A percentile compares a stretch with the other conserved stretches of the same genome.
Evolutionary conservation across 192 early-diverging fungal species (phyloP).

Genomic region (Coemansia sp.): DNA sequence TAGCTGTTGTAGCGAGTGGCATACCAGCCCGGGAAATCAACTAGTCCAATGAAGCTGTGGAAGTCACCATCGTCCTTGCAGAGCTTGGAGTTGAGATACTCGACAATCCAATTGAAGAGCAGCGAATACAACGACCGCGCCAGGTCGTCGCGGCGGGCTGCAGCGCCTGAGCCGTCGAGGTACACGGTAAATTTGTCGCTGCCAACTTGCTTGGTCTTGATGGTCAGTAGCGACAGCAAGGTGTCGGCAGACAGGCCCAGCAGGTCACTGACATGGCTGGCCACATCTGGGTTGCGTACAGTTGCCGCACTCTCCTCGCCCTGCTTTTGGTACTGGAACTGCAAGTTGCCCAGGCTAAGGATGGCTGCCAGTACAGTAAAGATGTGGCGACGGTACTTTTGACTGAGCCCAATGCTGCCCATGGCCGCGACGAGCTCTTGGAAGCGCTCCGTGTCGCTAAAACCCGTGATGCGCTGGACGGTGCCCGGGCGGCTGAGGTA

Average conservation of each 20-base stretch:
- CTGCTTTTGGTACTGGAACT: no score
- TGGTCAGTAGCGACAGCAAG: slow-evolving; percentile 77
- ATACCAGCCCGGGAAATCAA: slow-evolving; percentile 85
- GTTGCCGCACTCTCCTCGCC: slow-evolving; percentile 56
- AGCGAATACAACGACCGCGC: slow-evolving; percentile 79
- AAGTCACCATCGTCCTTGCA: slow-evolving; percentile 61
- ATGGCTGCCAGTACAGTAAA: slow-evolving; percentile 84
- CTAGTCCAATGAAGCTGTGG: slow-evolving; percentile 76
- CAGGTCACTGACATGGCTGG: slow-evolving; percentile 77
- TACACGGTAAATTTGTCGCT: slow-evolving; percentile 81
- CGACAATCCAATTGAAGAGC: slow-evolving; percentile 80
- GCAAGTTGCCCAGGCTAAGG: slow-evolving; percentile 83
- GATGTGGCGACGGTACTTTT: slow-evolving; percentile 78
- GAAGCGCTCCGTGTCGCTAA: slow-evolving; percentile 64
- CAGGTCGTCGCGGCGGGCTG: slow-evolving; percentile 68
- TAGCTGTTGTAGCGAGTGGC: slow-evolving; percentile 40
- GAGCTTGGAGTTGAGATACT: slow-evolving; percentile 80
- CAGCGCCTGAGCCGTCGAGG: slow-evolving; percentile 71
- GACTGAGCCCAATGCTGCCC: slow-evolving; percentile 81
- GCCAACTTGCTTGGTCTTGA: slow-evolving; percentile 79
- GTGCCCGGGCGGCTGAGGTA: slow-evolving; percentile 60
- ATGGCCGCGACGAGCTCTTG: slow-evolving; percentile 74
- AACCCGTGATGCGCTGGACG: slow-evolving; percentile 56
- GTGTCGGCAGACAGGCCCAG: slow-evolving; percentile 72
- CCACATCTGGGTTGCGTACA: slow-evolving; percentile 73